Evolutionary conservation across 1,284 basidiomycete species (phyloP), one percentile per base, ranked within the genome.

Genomic region (Pholiota adiposa): DNA sequence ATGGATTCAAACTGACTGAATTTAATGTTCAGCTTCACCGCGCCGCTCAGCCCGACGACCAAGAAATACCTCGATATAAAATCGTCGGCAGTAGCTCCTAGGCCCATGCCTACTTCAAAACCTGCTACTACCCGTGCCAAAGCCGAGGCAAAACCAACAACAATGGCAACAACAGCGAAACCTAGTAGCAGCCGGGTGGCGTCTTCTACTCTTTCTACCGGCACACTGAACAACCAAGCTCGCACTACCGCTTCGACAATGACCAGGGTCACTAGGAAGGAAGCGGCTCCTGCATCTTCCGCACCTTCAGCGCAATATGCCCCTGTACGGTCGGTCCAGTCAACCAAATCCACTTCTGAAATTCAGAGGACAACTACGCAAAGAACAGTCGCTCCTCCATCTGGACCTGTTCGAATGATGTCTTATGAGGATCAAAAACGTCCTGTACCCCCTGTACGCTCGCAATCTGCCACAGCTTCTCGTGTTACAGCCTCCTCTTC

Each of bases 61-160:
- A 88, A 83, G 67, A 92, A 92, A 72, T 93, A 93, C 70, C 83
- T 94, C 2, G 86, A 90, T 62, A 79, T 94, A 53, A 81, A 81
- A 60, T 23, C 67, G 5, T 63, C 69, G 1, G 51, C 67, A 16
- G 36, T 57, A 48, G 50, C 64, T 41, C 57, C 55, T 51, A 55
- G 61, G 12, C 65, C 63, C 34, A 63, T 63, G 36, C 62, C 57
- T 41, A 48, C 16, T 48, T 7, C 31, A 16, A 38, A 38, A 38
- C 31, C 25, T 3, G 59, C 61, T 19, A 68, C 56, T 44, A 65
- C 57, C 61, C 67, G 51, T 41, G 51, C 27, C 43, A 56, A 61
- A 53, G 36, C 41, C 3, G 56, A 50, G 21, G 21, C 51, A 9
- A 65, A 63, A 49, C 25, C 56, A 2, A 59, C 65, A 9, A 52